Base-by-base conservation (phyloP, 345 rosid species). In the Citropsis articulata region DNA sequence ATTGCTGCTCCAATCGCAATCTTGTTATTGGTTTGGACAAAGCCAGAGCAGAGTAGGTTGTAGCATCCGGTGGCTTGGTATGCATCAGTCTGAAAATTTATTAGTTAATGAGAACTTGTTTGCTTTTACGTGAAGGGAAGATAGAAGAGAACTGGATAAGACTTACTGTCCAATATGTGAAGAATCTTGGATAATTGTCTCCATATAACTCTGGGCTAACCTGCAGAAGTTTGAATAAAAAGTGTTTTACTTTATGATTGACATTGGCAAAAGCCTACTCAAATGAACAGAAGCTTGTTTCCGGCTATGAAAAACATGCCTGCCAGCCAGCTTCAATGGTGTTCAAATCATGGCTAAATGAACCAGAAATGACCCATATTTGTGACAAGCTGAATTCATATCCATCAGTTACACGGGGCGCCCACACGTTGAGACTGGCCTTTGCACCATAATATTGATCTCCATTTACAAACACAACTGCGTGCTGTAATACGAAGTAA, bases 281-380 rank as follows among this genome's bases (percentile, higher is more conserved):
- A 40, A 19, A 16, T 9, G 57, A 57, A n/a, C 19, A 76, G 35
- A 40, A 56, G n/a, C 65, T 56, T 31, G 69, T 33, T 35, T 22
- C 19, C 36, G 13, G 62, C 35, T 35, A 13, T 18, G 14, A 64
- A 8, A 62, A 28, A 79, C 78, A 18, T 84, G 87, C 99, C 97
- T 96, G 99, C 99, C 99, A 96, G 64, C 99, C 99, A 68, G 98
- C 98, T 92, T 96, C 99, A 74, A 96, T 94, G 66, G 99, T 96
- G 79, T 96, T 96, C 4, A 96, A 91, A 82, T 96, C 99, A 82
- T 92, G 81, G 30, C 95, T 94, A 80, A 96, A 96, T 1, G 98
- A 94, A 42, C 99, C 99, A 22, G 99, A 96, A 71, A 96, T 94
- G 75, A 94, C 87, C 99, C 99, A 96, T 67, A 96, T 82, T 72